Evolutionary conservation across 495 filamentous ascomycete genomes (phyloP).

Genomic region (Cairneyella variabilis): DNA sequence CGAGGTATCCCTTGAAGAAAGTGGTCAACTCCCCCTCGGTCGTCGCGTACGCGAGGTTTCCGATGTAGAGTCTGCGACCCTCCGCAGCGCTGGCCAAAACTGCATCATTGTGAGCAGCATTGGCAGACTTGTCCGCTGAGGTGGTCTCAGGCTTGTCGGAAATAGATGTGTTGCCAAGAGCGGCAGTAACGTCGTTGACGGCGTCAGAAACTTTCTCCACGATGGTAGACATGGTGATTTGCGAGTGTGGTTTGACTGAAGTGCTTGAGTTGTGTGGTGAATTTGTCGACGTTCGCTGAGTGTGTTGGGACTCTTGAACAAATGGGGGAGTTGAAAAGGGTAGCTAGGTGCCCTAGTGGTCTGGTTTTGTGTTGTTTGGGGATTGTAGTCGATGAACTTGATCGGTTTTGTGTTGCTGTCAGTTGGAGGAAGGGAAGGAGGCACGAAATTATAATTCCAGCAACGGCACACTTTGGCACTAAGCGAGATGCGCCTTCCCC

Average conservation of each 20-base stretch:
- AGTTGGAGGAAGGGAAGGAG: slow-evolving; percentile 23
- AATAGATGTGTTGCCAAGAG: slow-evolving; percentile 72
- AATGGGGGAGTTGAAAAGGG: slow-evolving; percentile 64
- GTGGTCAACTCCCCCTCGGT: slow-evolving; percentile 99
- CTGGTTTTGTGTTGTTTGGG: slow-evolving; percentile 14
- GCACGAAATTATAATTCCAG: slow-evolving; percentile 17
- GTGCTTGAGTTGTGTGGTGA: slow-evolving; percentile 24
- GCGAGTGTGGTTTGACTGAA: slow-evolving; percentile 28
- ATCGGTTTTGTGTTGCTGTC: slow-evolving; percentile 27
- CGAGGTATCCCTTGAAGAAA: slow-evolving; percentile 96
- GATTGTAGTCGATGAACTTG: slow-evolving; percentile 22
- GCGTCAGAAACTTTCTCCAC: slow-evolving; percentile 59
- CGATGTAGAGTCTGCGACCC: slow-evolving; percentile 98
- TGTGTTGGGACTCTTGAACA: slow-evolving; percentile 50
- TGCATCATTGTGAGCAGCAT: slow-evolving; percentile 72
- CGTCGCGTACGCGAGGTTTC: slow-evolving; percentile 99
- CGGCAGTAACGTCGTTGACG: slow-evolving; percentile 80
- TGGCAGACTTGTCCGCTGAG: slow-evolving; percentile 44
- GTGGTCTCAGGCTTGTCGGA: slow-evolving; percentile 49
- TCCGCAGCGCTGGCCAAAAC: slow-evolving; percentile 95
- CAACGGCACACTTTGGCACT: slow-evolving; percentile 7
- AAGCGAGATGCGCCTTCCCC: slow-evolving; percentile 10
- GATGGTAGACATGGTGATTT: slow-evolving; percentile 54
- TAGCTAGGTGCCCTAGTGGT: slow-evolving; percentile 88
- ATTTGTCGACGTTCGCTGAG: slow-evolving; percentile 39